phyloP scores from a whole-genome alignment of 768 basidiomycete species.

The Mycena amicta region DNA sequence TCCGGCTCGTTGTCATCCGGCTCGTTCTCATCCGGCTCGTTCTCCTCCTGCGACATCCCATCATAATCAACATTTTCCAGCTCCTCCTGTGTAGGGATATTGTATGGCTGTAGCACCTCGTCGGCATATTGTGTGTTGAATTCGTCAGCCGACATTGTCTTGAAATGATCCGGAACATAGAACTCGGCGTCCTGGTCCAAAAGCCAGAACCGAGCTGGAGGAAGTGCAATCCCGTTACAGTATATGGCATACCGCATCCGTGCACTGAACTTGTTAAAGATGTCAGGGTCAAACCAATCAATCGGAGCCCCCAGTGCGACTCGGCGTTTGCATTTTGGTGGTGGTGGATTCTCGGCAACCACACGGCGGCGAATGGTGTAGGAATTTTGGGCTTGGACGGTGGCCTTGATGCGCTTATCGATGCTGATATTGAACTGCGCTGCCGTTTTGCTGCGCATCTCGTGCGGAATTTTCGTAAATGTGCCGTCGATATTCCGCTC shows the following conservation, averaged over 20 bases:
- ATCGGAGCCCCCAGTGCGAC: conserved; percentile 15
- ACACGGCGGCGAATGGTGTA: background rate
- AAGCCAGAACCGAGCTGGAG: background rate
- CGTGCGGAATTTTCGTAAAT: background rate
- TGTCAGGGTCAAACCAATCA: conserved; percentile 28
- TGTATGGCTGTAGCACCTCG: background rate
- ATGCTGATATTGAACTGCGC: background rate
- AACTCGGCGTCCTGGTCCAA: background rate
- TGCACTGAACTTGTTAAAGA: background rate
- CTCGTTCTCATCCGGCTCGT: background rate
- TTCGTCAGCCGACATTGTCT: background rate
- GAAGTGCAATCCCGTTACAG: background rate
- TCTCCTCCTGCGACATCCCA: conserved; percentile 4
- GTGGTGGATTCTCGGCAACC: background rate
- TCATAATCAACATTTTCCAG: background rate
- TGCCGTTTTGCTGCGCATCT: background rate
- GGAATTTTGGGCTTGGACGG: background rate
- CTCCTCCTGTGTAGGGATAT: background rate
- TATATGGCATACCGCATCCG: background rate
- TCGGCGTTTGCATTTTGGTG: conserved; percentile 6
- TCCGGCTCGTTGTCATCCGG: background rate
- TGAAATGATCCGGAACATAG: background rate
- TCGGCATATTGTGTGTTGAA: background rate
- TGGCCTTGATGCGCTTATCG: background rate
- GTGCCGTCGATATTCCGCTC: background rate